Evolutionary conservation across 2,329 filamentous ascomycete genomes (phyloP), one percentile per base, ranked within the genome.

Genomic region (Ascochyta koolunga): DNA sequence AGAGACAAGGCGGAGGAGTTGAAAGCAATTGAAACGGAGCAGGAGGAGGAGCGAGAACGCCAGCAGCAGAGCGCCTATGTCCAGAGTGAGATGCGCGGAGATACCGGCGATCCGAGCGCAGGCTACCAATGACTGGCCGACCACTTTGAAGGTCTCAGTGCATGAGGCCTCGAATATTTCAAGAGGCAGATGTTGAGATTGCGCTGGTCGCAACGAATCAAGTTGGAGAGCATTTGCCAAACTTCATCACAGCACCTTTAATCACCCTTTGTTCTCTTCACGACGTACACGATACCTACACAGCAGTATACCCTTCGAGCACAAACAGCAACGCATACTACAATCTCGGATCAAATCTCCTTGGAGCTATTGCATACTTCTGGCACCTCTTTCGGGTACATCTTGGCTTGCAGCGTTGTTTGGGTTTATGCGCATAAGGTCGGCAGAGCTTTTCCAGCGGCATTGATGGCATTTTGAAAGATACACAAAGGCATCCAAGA

Each of bases 1-100:
- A 89, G 89, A 74, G 91, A 96, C 69, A 89, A 91, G 67, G 88
- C 87, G 27, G 78, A 83, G 54, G 84, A 91, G 76, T 76, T 93
- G 25, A 68, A 69, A 19, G 68, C 61, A 15, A 53, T 70, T 24
- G 70, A 70, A 50, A 61, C 62, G 19, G 65, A 62, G 31, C 65
- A 59, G 41, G 64, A 69, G 46, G 63, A 66, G 46, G 55, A 58
- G 39, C 56, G 60, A 38, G 63, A 62, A 36, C 61, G 60, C 15
- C 61, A 64, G 45, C 51, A 61, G 47, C 63, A 65, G 58, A 60
- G 64, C 56, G 62, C 63, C 22, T 75, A 74, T 54, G 57, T 66
- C 16, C 67, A 72, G 48, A 59, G 68, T 43, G 70, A 72, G 50
- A 47, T 74, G 54, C 66, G 58, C 32, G 60, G 62, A 25, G 65